Conservation (phyloP, 768 basidiomycete species). For the Auriscalpium vulgare region DNA sequence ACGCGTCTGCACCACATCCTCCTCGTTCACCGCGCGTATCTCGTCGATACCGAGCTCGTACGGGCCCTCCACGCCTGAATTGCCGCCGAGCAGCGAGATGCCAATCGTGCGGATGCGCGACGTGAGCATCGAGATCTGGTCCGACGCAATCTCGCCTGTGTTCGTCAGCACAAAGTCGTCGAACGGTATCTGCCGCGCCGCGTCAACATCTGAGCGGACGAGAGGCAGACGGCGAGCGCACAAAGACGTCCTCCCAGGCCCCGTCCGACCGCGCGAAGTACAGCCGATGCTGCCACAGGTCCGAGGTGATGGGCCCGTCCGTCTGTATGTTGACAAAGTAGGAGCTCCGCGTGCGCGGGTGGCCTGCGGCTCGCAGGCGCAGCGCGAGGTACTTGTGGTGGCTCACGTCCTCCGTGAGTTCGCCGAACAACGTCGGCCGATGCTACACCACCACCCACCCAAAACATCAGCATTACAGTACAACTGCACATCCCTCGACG, state of each 20-base stretch:
- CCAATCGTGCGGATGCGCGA: constrained; percentile 76
- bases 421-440: constrained; percentile 81
- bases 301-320: constrained; percentile 68
- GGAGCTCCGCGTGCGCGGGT: constrained; percentile 68
- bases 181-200: constrained; percentile 62
- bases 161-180: constrained; percentile 68
- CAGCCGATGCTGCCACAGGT: constrained; percentile 94
- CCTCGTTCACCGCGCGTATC: constrained; percentile 75
- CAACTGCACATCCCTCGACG: background rate
- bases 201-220: constrained; percentile 1
- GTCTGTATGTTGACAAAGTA: constrained; percentile 95
- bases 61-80: constrained; percentile 60
- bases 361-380: constrained; percentile 70
- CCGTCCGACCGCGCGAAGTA: constrained; percentile 60
- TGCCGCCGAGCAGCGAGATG: constrained; percentile 82
- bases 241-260: constrained; percentile 78
- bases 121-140: constrained; percentile 68
- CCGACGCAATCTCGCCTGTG: constrained; percentile 57
- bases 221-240: constrained; percentile 27
- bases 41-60: constrained; percentile 82
- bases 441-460: constrained; percentile 31
- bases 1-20: constrained; percentile 32
- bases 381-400: constrained; percentile 75
- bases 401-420: constrained; percentile 77
- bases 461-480: background rate